Percentiles rank a stretch among this genome's conserved stretches.
Evolutionary conservation across 73 alveolate species (phyloP).

Genomic region (Blepharisma stoltei): DNA sequence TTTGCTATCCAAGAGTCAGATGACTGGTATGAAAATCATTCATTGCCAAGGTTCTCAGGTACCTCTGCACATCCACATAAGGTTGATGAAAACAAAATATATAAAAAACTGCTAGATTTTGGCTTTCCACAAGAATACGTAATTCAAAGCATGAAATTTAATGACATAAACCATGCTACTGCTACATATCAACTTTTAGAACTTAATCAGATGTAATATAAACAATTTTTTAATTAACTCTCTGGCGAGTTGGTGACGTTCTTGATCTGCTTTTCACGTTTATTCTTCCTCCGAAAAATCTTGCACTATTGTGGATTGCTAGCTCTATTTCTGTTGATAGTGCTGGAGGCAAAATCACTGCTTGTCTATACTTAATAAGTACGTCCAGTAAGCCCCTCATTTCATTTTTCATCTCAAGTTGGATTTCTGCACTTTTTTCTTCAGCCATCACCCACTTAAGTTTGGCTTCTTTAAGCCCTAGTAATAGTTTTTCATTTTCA

Average conservation of each 20-base stretch:
- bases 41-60: no score
- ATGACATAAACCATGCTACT: conserved; percentile 17
- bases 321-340: neutral
- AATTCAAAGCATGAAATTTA: neutral
- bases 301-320: neutral
- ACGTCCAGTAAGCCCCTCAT: neutral
- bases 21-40: no score
- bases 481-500: conserved; percentile 16
- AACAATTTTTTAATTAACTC: no score
- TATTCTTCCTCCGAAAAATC: conserved; percentile 2
- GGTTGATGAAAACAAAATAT: no score
- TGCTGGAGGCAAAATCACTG: neutral
- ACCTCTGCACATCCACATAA: no score
- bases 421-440: neutral
- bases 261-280: no score
- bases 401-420: neutral
- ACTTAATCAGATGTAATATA: no score
- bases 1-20: neutral
- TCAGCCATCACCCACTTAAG: neutral
- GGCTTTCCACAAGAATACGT: conserved; percentile 41
- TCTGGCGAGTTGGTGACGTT: no score
- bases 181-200: conserved; percentile 13
- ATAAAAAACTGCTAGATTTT: conserved; percentile 31
- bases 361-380: neutral
- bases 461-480: conserved; percentile 15